Evolutionary conservation across 2,329 filamentous ascomycete species (phyloP).

Genomic region (Aspergillus pseudoterreus): DNA sequence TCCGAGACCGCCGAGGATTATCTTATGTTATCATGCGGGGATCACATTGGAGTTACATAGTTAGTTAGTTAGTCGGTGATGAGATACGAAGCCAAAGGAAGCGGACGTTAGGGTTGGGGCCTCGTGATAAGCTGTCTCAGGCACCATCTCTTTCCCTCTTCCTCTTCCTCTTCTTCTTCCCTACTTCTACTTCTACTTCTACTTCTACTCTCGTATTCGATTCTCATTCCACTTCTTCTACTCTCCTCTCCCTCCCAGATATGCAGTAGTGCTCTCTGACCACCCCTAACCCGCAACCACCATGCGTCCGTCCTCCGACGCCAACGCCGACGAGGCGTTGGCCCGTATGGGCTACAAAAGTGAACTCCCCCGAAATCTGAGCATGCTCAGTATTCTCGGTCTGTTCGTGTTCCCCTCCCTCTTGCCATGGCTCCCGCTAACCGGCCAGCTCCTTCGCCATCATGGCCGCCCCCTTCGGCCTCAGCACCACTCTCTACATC

Average conservation of each 20-base stretch:
- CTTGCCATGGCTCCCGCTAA: background rate
- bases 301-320: slow-evolving; percentile 25
- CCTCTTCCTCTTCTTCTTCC: background rate
- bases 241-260: background rate
- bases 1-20: slow-evolving; percentile 5
- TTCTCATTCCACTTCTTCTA: no score
- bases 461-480: slow-evolving; percentile 68
- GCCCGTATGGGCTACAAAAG: slow-evolving; percentile 65
- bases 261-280: background rate
- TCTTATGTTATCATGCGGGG: slow-evolving; percentile 4
- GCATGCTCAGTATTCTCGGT: slow-evolving; percentile 67
- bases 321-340: slow-evolving; percentile 56
- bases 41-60: background rate
- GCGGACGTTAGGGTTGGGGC: background rate
- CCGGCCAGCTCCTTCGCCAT: slow-evolving; percentile 62
- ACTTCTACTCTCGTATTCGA: no score
- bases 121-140: no score
- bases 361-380: slow-evolving; percentile 63
- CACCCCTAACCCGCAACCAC: background rate
- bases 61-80: no score
- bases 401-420: slow-evolving; percentile 37
- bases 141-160: background rate
- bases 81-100: no score
- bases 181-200: background rate
- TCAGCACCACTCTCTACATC: slow-evolving; percentile 66